A percentile compares a stretch with the other conserved stretches of the same genome.
phyloP scores from a whole-genome alignment of 2,329 filamentous ascomycete genomes.

The Fusarium torreyae region DNA sequence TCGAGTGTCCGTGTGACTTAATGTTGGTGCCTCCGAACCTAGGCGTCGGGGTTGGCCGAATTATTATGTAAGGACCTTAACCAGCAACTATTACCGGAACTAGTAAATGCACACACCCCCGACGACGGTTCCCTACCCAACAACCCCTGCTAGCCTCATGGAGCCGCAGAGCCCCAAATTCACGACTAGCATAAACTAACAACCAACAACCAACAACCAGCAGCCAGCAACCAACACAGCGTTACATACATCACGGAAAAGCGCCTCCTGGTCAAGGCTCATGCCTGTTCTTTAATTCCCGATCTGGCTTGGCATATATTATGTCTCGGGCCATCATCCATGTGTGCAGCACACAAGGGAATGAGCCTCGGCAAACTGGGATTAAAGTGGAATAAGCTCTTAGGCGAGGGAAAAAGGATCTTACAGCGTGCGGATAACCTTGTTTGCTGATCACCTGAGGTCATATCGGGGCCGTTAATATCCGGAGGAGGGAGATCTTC shows the following conservation, averaged over 20 bases:
- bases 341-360: too few species aligned
- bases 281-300: neutral
- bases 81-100: too few species aligned
- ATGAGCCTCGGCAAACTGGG: neutral
- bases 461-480: neutral
- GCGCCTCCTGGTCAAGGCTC: neutral
- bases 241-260: neutral
- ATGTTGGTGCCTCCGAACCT: too few species aligned
- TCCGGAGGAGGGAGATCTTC: neutral
- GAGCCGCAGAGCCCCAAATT: too few species aligned
- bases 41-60: too few species aligned
- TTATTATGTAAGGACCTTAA: too few species aligned
- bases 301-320: neutral
- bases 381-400: neutral
- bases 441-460: neutral
- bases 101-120: too few species aligned
- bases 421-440: neutral
- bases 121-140: too few species aligned
- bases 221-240: slow-evolving; percentile 1
- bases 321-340: neutral
- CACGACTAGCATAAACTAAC: too few species aligned
- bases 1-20: too few species aligned
- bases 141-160: too few species aligned
- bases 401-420: neutral
- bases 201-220: too few species aligned